phyloP scores from a whole-genome alignment of 2,329 filamentous ascomycete genomes.

The Cladobotryum protrusum region DNA sequence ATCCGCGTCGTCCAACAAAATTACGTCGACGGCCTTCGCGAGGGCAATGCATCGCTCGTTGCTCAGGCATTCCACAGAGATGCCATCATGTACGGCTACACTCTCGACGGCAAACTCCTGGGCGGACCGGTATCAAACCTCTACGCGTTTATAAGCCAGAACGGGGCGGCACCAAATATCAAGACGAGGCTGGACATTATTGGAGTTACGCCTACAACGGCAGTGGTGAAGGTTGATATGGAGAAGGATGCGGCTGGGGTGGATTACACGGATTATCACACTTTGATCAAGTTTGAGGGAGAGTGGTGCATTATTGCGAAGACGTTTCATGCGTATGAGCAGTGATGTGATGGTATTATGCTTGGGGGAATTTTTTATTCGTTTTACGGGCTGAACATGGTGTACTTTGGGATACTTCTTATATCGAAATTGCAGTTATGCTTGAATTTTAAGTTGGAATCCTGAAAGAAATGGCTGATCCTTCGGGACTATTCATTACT shows the following conservation, averaged over 20 bases:
- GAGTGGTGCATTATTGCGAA: constrained; percentile 13
- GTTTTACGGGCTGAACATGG: too few species aligned
- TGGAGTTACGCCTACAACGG: constrained; percentile 14
- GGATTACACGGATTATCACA: constrained; percentile 13
- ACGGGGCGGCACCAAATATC: constrained; percentile 5
- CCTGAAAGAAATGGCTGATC: too few species aligned
- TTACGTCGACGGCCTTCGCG: constrained; percentile 10
- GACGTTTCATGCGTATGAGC: constrained; percentile 9
- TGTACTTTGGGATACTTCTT: too few species aligned
- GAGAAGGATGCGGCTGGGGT: constrained; percentile 7
- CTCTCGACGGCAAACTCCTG: not conserved
- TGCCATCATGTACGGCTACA: constrained; percentile 13
- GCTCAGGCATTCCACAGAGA: constrained; percentile 13
- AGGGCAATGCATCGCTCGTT: not conserved
- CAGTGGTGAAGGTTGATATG: constrained; percentile 15
- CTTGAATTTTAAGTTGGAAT: too few species aligned
- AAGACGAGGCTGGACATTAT: constrained; percentile 13
- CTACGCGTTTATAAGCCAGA: constrained; percentile 1
- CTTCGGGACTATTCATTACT: too few species aligned
- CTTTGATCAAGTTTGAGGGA: constrained; percentile 14
- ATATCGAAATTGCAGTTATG: too few species aligned
- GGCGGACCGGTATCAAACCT: not conserved
- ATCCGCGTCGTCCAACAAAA: constrained; percentile 4
- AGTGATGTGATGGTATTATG: not conserved
- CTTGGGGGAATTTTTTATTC: too few species aligned